phyloP scores from a whole-genome alignment of 2,329 filamentous ascomycete genomes.

The Beauveria caledonica region DNA sequence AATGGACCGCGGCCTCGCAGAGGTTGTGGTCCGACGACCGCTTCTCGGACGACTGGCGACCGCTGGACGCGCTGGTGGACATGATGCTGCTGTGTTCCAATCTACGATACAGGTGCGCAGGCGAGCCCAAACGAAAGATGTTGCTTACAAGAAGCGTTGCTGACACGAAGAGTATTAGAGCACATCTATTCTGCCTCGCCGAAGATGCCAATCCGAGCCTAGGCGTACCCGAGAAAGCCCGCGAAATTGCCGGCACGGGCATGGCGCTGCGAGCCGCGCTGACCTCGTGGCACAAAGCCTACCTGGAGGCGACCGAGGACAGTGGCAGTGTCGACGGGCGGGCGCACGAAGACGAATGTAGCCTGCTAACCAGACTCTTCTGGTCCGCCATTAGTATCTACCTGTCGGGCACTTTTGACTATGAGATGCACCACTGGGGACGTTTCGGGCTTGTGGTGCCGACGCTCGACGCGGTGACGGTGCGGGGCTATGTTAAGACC shows the following conservation, averaged over 20 bases:
- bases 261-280: conserved; percentile 3
- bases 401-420: conserved; percentile 29
- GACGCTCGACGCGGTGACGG: conserved; percentile 14
- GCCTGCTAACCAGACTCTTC: conserved; percentile 18
- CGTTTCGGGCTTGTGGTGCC: conserved; percentile 17
- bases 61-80: conserved; percentile 22
- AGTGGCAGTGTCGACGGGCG: neutral
- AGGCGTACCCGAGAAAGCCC: neutral
- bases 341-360: conserved; percentile 13
- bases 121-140: too few relatives aligned
- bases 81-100: conserved; percentile 24
- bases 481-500: conserved; percentile 17
- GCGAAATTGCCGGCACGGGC: conserved; percentile 3
- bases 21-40: neutral
- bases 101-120: conserved; percentile 22
- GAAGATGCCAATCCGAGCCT: neutral
- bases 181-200: neutral
- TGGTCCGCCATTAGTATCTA: conserved; percentile 28
- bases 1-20: conserved; percentile 17
- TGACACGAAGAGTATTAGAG: neutral
- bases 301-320: neutral
- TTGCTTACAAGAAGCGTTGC: too few relatives aligned
- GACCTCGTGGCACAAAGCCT: conserved; percentile 12
- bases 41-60: conserved; percentile 3
- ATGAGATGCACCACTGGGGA: conserved; percentile 24